Percentiles rank a stretch among this genome's conserved stretches.
Evolutionary conservation across 768 basidiomycete species (phyloP).

Genomic region (Lentinula lateritia): DNA sequence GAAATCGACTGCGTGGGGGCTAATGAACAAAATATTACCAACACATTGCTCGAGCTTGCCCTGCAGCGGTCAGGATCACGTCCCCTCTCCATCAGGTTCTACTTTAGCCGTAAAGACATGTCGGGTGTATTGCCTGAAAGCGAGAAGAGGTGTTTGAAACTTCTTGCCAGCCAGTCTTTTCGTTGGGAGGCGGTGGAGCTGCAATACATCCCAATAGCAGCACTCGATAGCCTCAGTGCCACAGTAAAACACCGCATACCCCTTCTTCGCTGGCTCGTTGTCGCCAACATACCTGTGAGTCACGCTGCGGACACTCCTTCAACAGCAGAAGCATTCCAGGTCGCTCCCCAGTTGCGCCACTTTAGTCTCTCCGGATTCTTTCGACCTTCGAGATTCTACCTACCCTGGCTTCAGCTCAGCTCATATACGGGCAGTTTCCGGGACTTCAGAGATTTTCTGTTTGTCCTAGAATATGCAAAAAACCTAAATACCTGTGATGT

Average conservation of each 20-base stretch:
- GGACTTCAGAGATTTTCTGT: background rate
- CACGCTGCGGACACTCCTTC: background rate
- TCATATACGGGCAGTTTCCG: background rate
- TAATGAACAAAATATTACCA: background rate
- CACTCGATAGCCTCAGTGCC: background rate
- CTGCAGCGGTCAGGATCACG: background rate
- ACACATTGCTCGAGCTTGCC: background rate
- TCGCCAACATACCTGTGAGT: background rate
- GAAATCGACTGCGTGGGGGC: background rate
- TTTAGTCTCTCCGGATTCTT: constrained; percentile 1
- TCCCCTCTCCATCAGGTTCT: background rate
- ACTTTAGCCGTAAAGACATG: background rate
- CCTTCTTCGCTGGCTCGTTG: background rate
- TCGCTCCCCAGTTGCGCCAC: background rate
- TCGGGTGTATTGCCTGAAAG: background rate
- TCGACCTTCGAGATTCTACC: background rate
- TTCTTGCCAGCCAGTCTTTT: background rate
- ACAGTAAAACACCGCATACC: background rate
- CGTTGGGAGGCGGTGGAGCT: constrained; percentile 1
- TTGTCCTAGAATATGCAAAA: background rate
- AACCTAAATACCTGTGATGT: background rate
- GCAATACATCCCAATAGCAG: background rate
- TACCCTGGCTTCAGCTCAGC: background rate
- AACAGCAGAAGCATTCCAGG: background rate
- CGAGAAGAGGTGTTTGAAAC: background rate